Base-by-base conservation (phyloP, 2,329 filamentous ascomycete species). In the Cryphonectria parasitica region DNA sequence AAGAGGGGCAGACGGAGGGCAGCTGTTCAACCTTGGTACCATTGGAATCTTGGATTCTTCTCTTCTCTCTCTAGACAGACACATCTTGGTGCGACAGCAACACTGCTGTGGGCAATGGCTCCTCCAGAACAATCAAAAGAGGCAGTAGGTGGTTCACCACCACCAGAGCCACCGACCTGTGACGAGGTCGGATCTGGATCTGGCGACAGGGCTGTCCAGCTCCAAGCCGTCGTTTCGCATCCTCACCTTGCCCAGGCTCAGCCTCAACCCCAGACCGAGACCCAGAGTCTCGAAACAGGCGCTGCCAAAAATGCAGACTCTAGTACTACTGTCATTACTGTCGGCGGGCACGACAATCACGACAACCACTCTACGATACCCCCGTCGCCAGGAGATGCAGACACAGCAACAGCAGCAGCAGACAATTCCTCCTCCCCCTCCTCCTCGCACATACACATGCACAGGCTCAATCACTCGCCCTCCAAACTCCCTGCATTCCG, bases 401-500 rank as follows among this genome's bases (percentile, higher is more conserved):
- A 34, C 54, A 58, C 15, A 15, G 31, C 54, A 58, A 17, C 36
- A 39, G 36, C 36, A 39, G 36, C 36, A 39, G 36, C 36, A 13
- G 36, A 1, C 13, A 13, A 13, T 64, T 2, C 61, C 19, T 8
- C 54, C 52, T 36, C 63, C 10, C 69, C 41, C 43, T 69, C 56
- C 31, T 64, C 54, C 54, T 31, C 25, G 39, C 61, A 25, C 39
- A 41, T 70, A 25, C 84, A 88, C 74, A 77, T 79, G 61, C 86
- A 88, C 77, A 85, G 86, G 68, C 84, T 85, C 74, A 85, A 77
- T 76, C 83, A 88, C 77, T 87, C 83, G 75, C 84, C 85, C 54
- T 88, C 86, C 72, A 88, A 88, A 75, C 79, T 88, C 74, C 86
- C 87, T 39, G 82, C 86, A 31, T 87, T 85, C 77, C 86, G 86